Evolutionary conservation across 768 basidiomycete species (phyloP), one percentile per base, ranked within the genome.

Genomic region (Auriscalpium microsporum): DNA sequence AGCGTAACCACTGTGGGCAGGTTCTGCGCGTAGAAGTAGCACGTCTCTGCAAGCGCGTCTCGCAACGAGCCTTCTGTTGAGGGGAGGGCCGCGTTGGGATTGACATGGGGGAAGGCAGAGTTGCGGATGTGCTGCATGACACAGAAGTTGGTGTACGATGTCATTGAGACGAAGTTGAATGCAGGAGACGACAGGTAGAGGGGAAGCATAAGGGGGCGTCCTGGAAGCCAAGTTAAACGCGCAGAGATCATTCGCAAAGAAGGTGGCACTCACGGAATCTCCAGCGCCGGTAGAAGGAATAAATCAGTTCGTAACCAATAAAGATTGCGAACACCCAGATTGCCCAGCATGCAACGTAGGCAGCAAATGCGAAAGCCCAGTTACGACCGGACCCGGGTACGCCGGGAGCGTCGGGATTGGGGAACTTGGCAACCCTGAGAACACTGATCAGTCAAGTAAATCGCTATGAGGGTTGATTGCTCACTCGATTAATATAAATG

Each of bases 11-110:
- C 82, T 0, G 87, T 90, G 5, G 92, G 86, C 37, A 86, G 67
- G 65, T 93, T 91, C 72, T 95, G 93, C 1, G 91, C 83, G 61
- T 89, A 87, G 64, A 82, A 82, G 74, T 83, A 89, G 66, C 79
- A 89, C 13, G 85, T 85, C 71, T 95, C 92, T n/a, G 92, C 87
- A 45, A 93, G 71, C 54, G 78, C 78, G 58, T 83, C 78, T 47
- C 74, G 73, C 55, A 76, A 56, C 50, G 56, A 64, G 40, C 61
- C 57, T 46, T 62, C 60, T 1, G 48, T 52, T 2, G 56, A 60
- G 4, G 50, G 60, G 28, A 62, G 53, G 42, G 54, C 47, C 2
- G 58, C 60, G 62, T 76, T 71, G 54, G 75, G 79, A 45, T 71
- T 72, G 60, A 81, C 76, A 36, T 73, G 72, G 35, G 61, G 50